Evolutionary conservation across 164 flowering plant genomes (phyloP), one percentile per base, ranked within the genome.

Genomic region (Chimonanthus salicifolius): DNA sequence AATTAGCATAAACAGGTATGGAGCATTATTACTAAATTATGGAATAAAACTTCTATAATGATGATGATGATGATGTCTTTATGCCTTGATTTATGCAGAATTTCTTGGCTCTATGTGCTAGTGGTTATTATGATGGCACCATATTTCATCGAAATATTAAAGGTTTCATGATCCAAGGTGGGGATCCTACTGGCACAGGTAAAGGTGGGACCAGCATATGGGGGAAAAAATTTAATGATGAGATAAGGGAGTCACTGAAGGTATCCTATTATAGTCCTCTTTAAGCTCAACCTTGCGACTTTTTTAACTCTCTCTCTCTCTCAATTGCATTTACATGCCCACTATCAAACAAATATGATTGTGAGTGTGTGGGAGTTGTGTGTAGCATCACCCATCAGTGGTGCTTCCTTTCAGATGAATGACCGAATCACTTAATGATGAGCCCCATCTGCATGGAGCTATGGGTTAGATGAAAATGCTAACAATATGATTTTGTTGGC

Each of bases 121-220:
- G 97, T 71, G 98, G 97, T 64, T 93, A 91, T 74, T 93, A 93
- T 78, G 99, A 95, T 80, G 93, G 96, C 72, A 92, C 98, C 68
- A 87, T 90, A 81, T 92, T 92, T 78, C 96, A 89, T 75, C 84
- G 98, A 33, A 92, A 92, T 72, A 91, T 92, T 16, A 92, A 92
- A 78, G 94, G 98, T 67, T 92, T 92, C 76, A 91, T 92, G 98
- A 93, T 95, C 75, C 99, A 95, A 88, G 98, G 99, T 49, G 99
- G 99, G 72, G 99, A 93, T 72, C 99, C 99, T 50, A 95, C 97
- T 33, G 94, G 96, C 44, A 92, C 97, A 13, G 99, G 98, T 70
- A 95, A 93, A 84, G 99, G 99, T 7, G 99, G 98, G n/a, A 88
- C 88, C 48, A 91, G 98, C 76, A 95, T 93, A 65, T 95, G 97